These are phyloP conservation scores for Populus deltoides DNA, from an alignment of 345 rosid species.

Conservation along the genomic window DNA sequence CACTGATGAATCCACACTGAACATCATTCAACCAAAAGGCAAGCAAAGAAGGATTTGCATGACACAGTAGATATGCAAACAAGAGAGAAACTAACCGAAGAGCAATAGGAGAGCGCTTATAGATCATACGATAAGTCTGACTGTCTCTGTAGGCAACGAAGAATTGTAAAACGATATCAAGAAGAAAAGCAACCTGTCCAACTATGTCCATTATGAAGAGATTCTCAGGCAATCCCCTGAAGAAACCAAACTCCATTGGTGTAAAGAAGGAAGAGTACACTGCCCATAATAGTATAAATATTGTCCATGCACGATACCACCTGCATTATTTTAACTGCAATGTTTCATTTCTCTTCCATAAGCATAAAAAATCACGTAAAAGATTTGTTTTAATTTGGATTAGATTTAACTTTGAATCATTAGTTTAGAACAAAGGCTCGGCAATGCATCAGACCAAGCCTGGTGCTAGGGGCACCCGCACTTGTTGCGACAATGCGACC, in stretches of 20 bases:
- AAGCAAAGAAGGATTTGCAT: background rate
- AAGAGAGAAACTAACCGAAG: constrained; percentile 40
- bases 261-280: constrained; percentile 80
- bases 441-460: background rate
- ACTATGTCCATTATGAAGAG: constrained; percentile 68
- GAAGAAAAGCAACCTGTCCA: constrained; percentile 72
- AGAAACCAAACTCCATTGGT: constrained; percentile 88
- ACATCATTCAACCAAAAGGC: background rate
- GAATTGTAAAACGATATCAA: constrained; percentile 65
- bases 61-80: background rate
- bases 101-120: constrained; percentile 53
- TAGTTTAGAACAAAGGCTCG: background rate
- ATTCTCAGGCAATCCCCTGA: constrained; percentile 65
- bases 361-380: background rate
- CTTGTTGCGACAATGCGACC: too few relatives aligned
- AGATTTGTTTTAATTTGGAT: background rate
- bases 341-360: background rate
- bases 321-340: constrained; percentile 34
- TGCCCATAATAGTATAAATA: constrained; percentile 77
- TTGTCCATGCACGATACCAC: constrained; percentile 62
- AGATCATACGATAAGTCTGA: constrained; percentile 55
- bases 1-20: background rate
- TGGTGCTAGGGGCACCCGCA: background rate
- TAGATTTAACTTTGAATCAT: too few relatives aligned
- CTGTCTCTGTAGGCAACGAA: constrained; percentile 62